Conservation (phyloP, 1,284 basidiomycete genomes). For the Marasmius sp. region DNA sequence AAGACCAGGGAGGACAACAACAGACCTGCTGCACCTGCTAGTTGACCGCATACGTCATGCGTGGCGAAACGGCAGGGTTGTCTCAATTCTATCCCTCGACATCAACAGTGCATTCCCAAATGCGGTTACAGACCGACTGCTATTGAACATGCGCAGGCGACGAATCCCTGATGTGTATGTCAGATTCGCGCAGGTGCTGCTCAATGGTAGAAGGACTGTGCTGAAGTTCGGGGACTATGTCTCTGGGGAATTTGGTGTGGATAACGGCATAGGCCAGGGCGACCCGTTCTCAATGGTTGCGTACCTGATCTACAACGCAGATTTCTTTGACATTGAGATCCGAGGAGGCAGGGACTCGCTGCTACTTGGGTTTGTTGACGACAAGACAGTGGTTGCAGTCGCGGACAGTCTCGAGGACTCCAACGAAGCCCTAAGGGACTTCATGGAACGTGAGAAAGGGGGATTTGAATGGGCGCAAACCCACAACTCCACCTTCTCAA, state of each 20-base stretch:
- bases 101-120: too few relatives aligned
- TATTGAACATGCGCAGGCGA: not conserved
- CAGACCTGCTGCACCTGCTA: conserved; percentile 23
- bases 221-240: conserved; percentile 17
- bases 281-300: conserved; percentile 20
- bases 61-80: too few relatives aligned
- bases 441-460: conserved; percentile 10
- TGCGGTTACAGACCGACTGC: not conserved
- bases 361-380: conserved; percentile 15
- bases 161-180: not conserved
- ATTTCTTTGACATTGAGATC: conserved; percentile 15
- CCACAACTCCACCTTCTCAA: conserved; percentile 27
- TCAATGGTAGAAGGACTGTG: conserved; percentile 8
- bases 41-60: conserved; percentile 9
- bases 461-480: conserved; percentile 23
- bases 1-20: conserved; percentile 21
- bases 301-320: conserved; percentile 23
- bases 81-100: too few relatives aligned
- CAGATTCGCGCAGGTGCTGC: not conserved
- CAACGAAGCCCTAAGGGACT: not conserved
- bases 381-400: conserved; percentile 9
- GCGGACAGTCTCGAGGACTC: not conserved
- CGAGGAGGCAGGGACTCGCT: not conserved
- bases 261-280: conserved; percentile 22
- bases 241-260: conserved; percentile 8